Percentiles rank a stretch among this genome's conserved stretches.
Conservation (phyloP, 345 rosid genomes). For the Trapa bicornis region DNA sequence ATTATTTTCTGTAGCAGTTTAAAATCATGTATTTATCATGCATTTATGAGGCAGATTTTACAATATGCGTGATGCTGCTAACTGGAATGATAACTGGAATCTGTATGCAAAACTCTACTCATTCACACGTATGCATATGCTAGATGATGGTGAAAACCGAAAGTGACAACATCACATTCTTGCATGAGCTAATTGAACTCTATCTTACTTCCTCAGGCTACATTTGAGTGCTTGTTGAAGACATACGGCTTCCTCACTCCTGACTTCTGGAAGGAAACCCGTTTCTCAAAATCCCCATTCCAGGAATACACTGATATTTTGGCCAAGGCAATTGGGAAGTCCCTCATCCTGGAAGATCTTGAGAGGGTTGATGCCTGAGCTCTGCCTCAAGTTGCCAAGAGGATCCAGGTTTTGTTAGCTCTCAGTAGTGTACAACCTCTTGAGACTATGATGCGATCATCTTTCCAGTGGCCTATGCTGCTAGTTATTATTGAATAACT, state of each 20-base stretch:
- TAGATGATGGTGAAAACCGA: not conserved
- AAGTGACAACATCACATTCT: not conserved
- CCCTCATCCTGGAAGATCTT: slow-evolving; percentile 14
- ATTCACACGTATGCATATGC: not conserved
- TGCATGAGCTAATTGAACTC: not conserved
- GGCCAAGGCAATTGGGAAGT: slow-evolving; percentile 30
- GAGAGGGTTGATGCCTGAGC: slow-evolving; percentile 23
- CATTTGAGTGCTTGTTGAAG: slow-evolving; percentile 42
- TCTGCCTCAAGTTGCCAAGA: not conserved
- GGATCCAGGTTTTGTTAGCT: slow-evolving; percentile 10
- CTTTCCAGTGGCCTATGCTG: slow-evolving; percentile 5
- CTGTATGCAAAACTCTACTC: not conserved
- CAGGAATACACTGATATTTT: slow-evolving; percentile 43
- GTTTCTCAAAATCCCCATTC: slow-evolving; percentile 38
- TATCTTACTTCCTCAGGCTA: slow-evolving; percentile 25
- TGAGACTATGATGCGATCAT: slow-evolving; percentile 2
- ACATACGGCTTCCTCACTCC: slow-evolving; percentile 57
- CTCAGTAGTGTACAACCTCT: not conserved
- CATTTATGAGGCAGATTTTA: not conserved
- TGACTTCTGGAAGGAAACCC: slow-evolving; percentile 47
- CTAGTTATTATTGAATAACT: not conserved
- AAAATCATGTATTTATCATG: not conserved
- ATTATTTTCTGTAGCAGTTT: not conserved
- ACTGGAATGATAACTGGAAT: not conserved
- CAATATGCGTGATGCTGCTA: not conserved